Conservation (phyloP, 768 basidiomycete genomes). For the Panaeolus cyanescens region DNA sequence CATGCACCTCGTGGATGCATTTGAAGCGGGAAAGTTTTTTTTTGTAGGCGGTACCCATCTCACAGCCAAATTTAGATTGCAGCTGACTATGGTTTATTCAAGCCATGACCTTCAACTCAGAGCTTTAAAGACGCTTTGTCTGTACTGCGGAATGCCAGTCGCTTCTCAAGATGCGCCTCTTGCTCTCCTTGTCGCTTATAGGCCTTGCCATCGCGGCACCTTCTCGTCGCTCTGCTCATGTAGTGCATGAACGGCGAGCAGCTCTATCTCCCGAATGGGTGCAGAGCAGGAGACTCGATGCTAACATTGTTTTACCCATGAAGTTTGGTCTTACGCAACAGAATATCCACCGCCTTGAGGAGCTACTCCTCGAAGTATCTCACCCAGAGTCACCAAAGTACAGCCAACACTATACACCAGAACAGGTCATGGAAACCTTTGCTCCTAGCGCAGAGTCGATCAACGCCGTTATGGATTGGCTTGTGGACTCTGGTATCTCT, state of each 20-base stretch:
- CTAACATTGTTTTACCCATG: constrained; percentile 38
- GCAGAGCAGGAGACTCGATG: constrained; percentile 23
- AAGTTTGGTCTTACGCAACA: constrained; percentile 51
- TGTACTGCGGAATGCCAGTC: neutral
- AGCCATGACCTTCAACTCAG: neutral
- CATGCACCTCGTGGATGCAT: neutral
- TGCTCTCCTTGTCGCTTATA: constrained; percentile 8
- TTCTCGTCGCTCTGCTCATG: constrained; percentile 23
- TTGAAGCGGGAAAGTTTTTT: neutral
- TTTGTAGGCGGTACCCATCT: neutral
- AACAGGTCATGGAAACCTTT: constrained; percentile 36
- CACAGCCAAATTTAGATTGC: neutral
- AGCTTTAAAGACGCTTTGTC: neutral
- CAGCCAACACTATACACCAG: constrained; percentile 49
- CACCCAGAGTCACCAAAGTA: constrained; percentile 50
- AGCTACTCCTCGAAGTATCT: constrained; percentile 46
- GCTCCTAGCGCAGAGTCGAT: constrained; percentile 34
- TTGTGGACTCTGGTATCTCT: constrained; percentile 40
- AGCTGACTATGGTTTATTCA: neutral
- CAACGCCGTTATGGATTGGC: constrained; percentile 44
- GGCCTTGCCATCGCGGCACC: constrained; percentile 18
- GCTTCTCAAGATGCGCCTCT: constrained; percentile 7
- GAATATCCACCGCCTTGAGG: constrained; percentile 45
- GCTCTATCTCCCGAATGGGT: constrained; percentile 28
- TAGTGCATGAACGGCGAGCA: constrained; percentile 29